Evolutionary conservation across 306 rosid genomes (phyloP).

Genomic region (Gastrolobium bilobum): DNA sequence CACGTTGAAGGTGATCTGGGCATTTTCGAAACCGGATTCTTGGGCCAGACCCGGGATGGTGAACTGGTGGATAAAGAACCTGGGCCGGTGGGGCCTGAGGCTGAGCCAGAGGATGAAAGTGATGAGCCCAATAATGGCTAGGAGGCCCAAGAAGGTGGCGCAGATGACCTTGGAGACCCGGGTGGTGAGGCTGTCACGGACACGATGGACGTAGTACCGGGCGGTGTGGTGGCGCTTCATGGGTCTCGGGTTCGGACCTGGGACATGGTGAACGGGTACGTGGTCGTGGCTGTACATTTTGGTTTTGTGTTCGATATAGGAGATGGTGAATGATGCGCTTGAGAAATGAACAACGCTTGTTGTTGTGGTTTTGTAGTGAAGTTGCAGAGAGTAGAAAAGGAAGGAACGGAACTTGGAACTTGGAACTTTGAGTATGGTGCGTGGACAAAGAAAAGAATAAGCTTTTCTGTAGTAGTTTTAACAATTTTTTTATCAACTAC

Average conservation of each 20-base stretch:
- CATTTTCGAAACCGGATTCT: slow-evolving; percentile 58
- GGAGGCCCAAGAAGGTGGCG: slow-evolving; percentile 68
- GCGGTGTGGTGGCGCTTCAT: slow-evolving; percentile 69
- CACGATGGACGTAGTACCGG: slow-evolving; percentile 74
- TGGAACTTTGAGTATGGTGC: slow-evolving; percentile 58
- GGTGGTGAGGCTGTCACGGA: slow-evolving; percentile 82
- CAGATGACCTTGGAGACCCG: slow-evolving; percentile 75
- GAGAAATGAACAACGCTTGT: neutral
- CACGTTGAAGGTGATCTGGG: slow-evolving; percentile 57
- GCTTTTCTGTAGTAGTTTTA: slow-evolving; percentile 1
- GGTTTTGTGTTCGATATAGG: neutral
- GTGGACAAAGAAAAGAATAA: slow-evolving; percentile 75
- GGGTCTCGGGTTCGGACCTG: slow-evolving; percentile 44
- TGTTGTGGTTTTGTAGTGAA: slow-evolving; percentile 43
- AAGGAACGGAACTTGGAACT: slow-evolving; percentile 34
- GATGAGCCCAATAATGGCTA: slow-evolving; percentile 64
- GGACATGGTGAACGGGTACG: slow-evolving; percentile 56
- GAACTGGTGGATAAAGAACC: slow-evolving; percentile 71
- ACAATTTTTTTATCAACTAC: neutral
- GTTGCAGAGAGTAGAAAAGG: slow-evolving; percentile 30
- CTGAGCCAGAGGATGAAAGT: slow-evolving; percentile 85
- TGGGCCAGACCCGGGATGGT: slow-evolving; percentile 68
- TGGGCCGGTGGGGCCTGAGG: slow-evolving; percentile 90
- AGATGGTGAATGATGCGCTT: slow-evolving; percentile 39
- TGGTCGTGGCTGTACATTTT: slow-evolving; percentile 54